phyloP scores from a whole-genome alignment of 129 eudicot genomes.

The Helianthus annuus region HanXRQr2.0-SUNRISE NC_035435.2:95592552-95593051 shows the following conservation, averaged over 20 bases:
- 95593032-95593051: not conserved
- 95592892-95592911: constrained; percentile 29
- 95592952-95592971: constrained; percentile 43
- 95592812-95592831: constrained; percentile 40
- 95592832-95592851: constrained; percentile 30
- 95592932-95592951: constrained; percentile 44
- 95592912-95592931: constrained; percentile 44
- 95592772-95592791: constrained; percentile 30
- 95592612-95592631: constrained; percentile 34
- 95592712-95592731: constrained; percentile 40
- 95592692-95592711: constrained; percentile 46
- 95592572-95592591: constrained; percentile 46
- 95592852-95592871: constrained; percentile 41
- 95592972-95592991: constrained; percentile 48
- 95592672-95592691: constrained; percentile 59
- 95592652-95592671: constrained; percentile 36
- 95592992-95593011: constrained; percentile 36
- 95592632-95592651: constrained; percentile 27
- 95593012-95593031: constrained; percentile 6
- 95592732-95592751: constrained; percentile 43
- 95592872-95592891: constrained; percentile 43
- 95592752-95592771: constrained; percentile 31
- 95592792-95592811: constrained; percentile 37
- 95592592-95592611: constrained; percentile 48
- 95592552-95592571: constrained; percentile 40